phyloP scores from a whole-genome alignment of 2,329 filamentous ascomycete genomes.

The Sphaerulina populicola region DNA sequence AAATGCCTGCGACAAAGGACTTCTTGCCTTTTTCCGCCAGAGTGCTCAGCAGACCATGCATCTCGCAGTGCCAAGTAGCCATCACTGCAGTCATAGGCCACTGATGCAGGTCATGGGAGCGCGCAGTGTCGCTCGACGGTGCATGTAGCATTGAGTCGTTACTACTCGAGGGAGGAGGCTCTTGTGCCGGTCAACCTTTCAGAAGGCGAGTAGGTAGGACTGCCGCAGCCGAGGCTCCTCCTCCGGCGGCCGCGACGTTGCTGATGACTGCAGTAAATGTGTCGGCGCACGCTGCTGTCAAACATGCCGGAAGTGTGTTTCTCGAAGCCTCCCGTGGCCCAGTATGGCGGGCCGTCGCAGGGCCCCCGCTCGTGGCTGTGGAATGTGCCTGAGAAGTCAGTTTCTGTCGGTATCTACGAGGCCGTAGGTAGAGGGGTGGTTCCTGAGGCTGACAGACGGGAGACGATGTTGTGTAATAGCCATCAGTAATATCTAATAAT shows the following conservation, averaged over 20 bases:
- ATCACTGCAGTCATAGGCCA: neutral
- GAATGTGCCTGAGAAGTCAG: neutral
- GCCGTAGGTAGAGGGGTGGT: neutral
- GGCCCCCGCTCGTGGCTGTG: constrained; percentile 1
- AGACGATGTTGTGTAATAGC: neutral
- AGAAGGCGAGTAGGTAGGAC: neutral
- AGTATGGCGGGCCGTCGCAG: constrained; percentile 7
- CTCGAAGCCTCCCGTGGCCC: constrained; percentile 1
- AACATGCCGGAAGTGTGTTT: constrained; percentile 2
- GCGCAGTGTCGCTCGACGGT: constrained; percentile 2
- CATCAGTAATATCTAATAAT: no score
- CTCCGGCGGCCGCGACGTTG: neutral
- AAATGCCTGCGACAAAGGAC: neutral
- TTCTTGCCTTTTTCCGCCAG: constrained; percentile 1
- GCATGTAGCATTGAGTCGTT: constrained; percentile 2
- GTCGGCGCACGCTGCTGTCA: neutral
- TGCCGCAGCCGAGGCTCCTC: constrained; percentile 1
- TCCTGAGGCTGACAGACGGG: neutral
- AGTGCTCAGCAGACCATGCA: constrained; percentile 1
- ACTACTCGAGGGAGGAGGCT: neutral
- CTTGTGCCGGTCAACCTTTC: constrained; percentile 1
- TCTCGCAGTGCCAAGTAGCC: neutral
- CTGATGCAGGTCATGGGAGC: constrained; percentile 2
- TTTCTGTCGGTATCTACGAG: no score
- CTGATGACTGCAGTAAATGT: constrained; percentile 1